phyloP scores from a whole-genome alignment of 2,329 filamentous ascomycete species.

The Penicillium sp. region DNA sequence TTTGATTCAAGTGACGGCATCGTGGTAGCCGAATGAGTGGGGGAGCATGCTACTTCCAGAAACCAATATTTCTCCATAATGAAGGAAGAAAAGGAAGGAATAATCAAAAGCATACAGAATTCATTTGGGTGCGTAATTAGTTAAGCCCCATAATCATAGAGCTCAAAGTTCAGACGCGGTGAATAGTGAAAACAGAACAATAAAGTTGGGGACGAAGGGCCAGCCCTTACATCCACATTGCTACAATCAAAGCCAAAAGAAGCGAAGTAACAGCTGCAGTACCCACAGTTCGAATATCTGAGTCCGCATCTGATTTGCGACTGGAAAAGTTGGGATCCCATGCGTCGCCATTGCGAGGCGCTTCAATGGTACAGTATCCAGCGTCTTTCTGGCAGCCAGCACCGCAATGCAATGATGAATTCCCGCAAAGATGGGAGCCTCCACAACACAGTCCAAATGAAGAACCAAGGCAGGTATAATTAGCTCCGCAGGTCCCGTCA shows the following conservation, averaged over 20 bases:
- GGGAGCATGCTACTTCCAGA: too few species aligned
- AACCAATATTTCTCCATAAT: too few species aligned
- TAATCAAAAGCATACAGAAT: too few species aligned
- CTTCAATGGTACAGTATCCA: slow-evolving; percentile 33
- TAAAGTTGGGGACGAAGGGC: too few species aligned
- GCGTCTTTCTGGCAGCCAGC: slow-evolving; percentile 35
- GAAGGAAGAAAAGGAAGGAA: too few species aligned
- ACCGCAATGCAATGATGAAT: slow-evolving; percentile 35
- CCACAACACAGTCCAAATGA: slow-evolving; percentile 41
- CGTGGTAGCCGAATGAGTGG: too few species aligned
- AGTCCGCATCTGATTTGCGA: slow-evolving; percentile 24
- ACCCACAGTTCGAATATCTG: slow-evolving; percentile 20
- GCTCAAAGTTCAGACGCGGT: neutral
- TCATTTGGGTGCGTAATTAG: neutral
- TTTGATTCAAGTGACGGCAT: too few species aligned
- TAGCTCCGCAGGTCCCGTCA: slow-evolving; percentile 41
- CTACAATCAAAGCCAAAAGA: slow-evolving; percentile 23
- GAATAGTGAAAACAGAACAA: neutral
- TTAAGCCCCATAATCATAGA: neutral
- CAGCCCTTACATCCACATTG: neutral
- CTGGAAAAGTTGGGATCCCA: slow-evolving; percentile 18
- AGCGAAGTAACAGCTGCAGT: slow-evolving; percentile 26
- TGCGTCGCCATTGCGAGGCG: slow-evolving; percentile 25
- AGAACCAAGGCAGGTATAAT: slow-evolving; percentile 42
- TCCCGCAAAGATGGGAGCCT: slow-evolving; percentile 34